Evolutionary conservation across 129 eudicot species (phyloP), one percentile per base, ranked within the genome.

Genomic region (Mikania micrantha): DNA sequence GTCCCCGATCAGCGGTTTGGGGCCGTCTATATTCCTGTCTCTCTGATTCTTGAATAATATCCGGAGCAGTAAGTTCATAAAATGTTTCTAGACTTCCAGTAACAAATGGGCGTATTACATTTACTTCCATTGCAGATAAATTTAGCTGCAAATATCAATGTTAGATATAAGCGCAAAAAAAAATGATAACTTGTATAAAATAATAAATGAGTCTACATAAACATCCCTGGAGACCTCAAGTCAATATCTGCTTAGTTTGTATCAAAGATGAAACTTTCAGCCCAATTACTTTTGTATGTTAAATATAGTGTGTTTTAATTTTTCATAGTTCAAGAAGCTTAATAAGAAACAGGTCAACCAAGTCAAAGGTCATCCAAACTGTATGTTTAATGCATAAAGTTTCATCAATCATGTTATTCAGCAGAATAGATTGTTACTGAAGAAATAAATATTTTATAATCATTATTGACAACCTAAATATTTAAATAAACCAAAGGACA

Each of bases 111-210:
- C 95, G 85, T 63, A 93, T 91, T 72, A 88, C 80, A 73, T 88
- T 93, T 68, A 91, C 98, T 83, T 93, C 98, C 98, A 93, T 88
- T n/a, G 96, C 98, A 31, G 98, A 88, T 35, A 93, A 74, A 53
- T 93, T 86, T 71, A 93, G 72, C 96, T 88, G 84, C 85, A 80
- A 21, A 60, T 67, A 11, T 59, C 60, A 65, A 21, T 52, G 52
- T 28, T 32, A 73, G 59, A 36, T 22, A 31, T 65, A 42, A 27
- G 60, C 64, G 60, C 64, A 49, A 49, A 48, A 11, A 62, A 45
- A 60, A 58, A 45, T 10, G 4, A 4, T 19, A 13, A 11, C 25
- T 3, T 24, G 60, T 22, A 53, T 22, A 53, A 52, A 52, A 24
- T 6, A 9, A 11, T 53, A 22, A 2, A 22, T 53, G 34, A 22